Evolutionary conservation across 2,329 filamentous ascomycete species (phyloP).

Genomic region (Chalaropsis thielavioides): DNA sequence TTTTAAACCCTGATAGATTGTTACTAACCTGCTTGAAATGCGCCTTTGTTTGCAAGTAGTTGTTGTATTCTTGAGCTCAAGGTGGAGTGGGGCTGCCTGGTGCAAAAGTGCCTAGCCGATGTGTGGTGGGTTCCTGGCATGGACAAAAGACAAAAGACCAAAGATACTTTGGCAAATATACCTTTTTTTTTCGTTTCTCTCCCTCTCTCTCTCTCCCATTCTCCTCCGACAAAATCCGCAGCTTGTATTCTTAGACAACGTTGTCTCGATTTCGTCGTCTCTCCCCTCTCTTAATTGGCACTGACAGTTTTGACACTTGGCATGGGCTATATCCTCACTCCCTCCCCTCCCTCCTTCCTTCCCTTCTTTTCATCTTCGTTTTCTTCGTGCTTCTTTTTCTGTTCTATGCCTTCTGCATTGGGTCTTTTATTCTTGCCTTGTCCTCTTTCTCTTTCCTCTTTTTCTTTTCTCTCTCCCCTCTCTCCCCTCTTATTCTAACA

Average conservation of each 20-base stretch:
- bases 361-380: neutral
- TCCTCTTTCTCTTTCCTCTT: neutral
- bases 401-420: too few species aligned
- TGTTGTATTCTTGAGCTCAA: neutral
- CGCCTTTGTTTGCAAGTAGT: neutral
- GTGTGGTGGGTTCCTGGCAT: neutral
- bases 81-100: neutral
- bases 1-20: neutral
- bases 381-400: neutral
- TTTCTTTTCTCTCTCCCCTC: neutral
- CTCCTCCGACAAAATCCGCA: neutral
- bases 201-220: too few species aligned
- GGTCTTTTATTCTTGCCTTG: neutral
- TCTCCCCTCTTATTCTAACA: too few species aligned
- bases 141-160: too few species aligned
- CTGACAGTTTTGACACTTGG: slow-evolving; percentile 5
- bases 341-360: neutral
- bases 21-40: too few species aligned
- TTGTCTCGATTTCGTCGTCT: neutral
- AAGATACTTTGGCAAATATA: too few species aligned
- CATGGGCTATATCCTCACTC: neutral
- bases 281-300: neutral
- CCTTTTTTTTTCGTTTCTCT: too few species aligned
- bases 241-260: neutral
- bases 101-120: neutral